phyloP scores from a whole-genome alignment of 2,329 filamentous ascomycete species.

The Sordariomycetes sp. region DNA sequence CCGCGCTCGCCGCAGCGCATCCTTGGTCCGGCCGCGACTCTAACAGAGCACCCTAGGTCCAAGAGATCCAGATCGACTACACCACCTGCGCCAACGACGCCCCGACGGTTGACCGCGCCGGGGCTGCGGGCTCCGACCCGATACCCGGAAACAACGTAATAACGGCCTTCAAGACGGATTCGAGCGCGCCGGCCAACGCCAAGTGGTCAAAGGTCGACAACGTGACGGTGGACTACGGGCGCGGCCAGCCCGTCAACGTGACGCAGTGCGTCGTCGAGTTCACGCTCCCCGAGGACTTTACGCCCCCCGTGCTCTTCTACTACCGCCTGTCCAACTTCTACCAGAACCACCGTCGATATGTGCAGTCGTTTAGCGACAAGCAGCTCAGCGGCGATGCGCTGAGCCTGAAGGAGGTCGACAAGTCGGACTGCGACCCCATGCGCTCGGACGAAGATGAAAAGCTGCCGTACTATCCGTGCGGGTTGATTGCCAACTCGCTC shows the following conservation, averaged over 20 bases:
- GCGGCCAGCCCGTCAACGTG: conserved; percentile 18
- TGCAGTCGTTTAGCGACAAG: conserved; percentile 71
- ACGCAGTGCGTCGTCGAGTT: conserved; percentile 64
- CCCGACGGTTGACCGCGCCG: conserved; percentile 19
- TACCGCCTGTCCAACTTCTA: conserved; percentile 97
- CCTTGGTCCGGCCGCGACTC: background rate
- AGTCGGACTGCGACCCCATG: conserved; percentile 66
- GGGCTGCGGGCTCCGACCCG: conserved; percentile 16
- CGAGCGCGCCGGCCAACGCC: conserved; percentile 19
- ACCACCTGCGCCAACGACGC: conserved; percentile 57
- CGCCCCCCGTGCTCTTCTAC: conserved; percentile 78
- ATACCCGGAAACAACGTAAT: conserved; percentile 47
- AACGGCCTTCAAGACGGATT: conserved; percentile 56
- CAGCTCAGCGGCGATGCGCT: conserved; percentile 65
- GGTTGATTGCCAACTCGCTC: conserved; percentile 87
- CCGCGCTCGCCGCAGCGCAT: too few species aligned
- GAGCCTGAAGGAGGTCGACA: conserved; percentile 43
- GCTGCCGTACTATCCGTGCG: conserved; percentile 84
- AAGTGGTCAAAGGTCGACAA: conserved; percentile 27
- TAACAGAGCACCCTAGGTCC: conserved; percentile 43
- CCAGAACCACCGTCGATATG: conserved; percentile 95
- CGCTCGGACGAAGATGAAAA: conserved; percentile 32
- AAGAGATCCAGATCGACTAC: conserved; percentile 88
- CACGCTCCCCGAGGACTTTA: conserved; percentile 64
- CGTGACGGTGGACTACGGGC: conserved; percentile 21